These are phyloP conservation scores for Macrophomina tecta DNA, from an alignment of 2,329 filamentous ascomycete species.

Conservation along the genomic window DNA sequence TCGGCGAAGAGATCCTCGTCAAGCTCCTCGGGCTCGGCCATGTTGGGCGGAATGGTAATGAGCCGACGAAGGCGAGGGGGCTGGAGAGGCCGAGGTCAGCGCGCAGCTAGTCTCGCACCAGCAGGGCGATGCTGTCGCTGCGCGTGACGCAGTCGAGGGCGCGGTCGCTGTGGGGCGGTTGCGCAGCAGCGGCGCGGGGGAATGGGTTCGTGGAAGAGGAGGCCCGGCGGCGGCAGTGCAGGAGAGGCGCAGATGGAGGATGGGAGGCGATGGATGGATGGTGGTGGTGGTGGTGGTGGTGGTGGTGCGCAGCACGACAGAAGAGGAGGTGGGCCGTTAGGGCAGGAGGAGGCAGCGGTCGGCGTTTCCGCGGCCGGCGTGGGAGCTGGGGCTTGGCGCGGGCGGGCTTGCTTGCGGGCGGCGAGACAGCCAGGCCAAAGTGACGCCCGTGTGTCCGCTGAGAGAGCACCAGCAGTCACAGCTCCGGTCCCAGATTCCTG, in stretches of 20 bases:
- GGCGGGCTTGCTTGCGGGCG: background rate
- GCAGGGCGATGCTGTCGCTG: slow-evolving; percentile 7
- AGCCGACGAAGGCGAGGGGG: slow-evolving; percentile 9
- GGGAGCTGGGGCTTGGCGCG: slow-evolving; percentile 9
- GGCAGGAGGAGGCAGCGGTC: slow-evolving; percentile 21
- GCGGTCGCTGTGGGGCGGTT: background rate
- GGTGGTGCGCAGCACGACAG: background rate
- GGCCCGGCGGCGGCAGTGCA: slow-evolving; percentile 22
- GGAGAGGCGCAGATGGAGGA: background rate
- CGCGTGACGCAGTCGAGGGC: slow-evolving; percentile 4
- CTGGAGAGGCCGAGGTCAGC: slow-evolving; percentile 15
- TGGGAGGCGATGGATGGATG: slow-evolving; percentile 19
- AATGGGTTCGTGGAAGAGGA: background rate
- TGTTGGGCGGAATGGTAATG: slow-evolving; percentile 49
- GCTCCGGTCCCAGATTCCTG: slow-evolving; percentile 23
- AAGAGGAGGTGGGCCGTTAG: slow-evolving; percentile 29
- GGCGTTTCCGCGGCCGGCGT: slow-evolving; percentile 9
- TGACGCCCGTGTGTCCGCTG: background rate
- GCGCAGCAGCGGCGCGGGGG: background rate
- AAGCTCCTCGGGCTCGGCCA: slow-evolving; percentile 81
- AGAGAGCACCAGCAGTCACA: slow-evolving; percentile 17
- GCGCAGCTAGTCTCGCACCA: slow-evolving; percentile 15
- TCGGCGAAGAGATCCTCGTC: slow-evolving; percentile 97
- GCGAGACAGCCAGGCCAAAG: slow-evolving; percentile 7
- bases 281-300: slow-evolving; percentile 24